Conservation (phyloP, 2,329 filamentous ascomycete genomes). For the Ophiostoma quercus region DNA sequence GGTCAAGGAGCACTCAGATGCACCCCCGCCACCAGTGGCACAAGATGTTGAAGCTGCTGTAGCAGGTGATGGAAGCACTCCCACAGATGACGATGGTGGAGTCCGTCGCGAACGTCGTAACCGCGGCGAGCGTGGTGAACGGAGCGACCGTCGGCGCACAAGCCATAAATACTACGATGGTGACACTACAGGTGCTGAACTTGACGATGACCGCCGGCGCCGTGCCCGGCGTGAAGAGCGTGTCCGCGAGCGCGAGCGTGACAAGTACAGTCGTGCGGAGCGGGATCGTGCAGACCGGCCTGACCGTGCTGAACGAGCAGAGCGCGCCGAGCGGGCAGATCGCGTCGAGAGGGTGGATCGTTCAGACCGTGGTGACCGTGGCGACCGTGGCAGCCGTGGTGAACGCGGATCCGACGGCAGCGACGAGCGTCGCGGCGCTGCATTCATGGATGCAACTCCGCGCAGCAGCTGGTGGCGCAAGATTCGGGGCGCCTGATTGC, state of each 20-base stretch:
- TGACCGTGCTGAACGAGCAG: conserved; percentile 11
- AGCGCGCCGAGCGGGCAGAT: no score
- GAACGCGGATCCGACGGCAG: conserved; percentile 35
- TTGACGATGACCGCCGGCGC: conserved; percentile 32
- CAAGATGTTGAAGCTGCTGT: conserved; percentile 29
- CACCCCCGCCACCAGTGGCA: conserved; percentile 52
- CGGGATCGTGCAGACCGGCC: conserved; percentile 17
- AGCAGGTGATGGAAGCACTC: conserved; percentile 32
- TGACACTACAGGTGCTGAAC: conserved; percentile 33
- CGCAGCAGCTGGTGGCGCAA: conserved; percentile 58
- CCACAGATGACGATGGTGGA: conserved; percentile 43
- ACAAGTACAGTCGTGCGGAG: conserved; percentile 14
- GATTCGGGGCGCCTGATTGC: conserved; percentile 36
- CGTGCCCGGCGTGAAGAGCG: conserved; percentile 33
- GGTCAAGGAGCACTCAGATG: conserved; percentile 61
- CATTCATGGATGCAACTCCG: conserved; percentile 44
- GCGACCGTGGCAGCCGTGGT: conserved; percentile 28
- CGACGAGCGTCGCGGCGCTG: conserved; percentile 38
- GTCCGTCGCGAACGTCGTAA: conserved; percentile 46
- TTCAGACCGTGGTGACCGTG: conserved; percentile 22
- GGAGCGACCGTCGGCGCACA: conserved; percentile 46
- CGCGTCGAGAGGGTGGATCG: conserved; percentile 15
- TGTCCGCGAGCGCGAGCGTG: conserved; percentile 25
- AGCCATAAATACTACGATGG: conserved; percentile 40
- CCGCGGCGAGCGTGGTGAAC: conserved; percentile 46